These are phyloP conservation scores for Nitzschia sp. DNA, from an alignment of 108 stramenopile species.

Conservation along the genomic window DNA sequence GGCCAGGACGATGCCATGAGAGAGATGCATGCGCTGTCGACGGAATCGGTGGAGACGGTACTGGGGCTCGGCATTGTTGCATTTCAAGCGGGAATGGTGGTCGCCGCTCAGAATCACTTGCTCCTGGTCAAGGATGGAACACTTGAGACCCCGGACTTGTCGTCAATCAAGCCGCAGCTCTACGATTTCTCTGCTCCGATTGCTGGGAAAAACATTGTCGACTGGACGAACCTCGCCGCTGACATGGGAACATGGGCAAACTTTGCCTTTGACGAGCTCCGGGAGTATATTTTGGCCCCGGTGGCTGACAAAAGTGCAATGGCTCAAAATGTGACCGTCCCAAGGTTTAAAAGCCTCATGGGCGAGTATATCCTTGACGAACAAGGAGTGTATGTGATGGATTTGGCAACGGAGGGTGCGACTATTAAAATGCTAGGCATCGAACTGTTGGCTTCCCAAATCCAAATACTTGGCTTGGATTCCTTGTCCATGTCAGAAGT, in stretches of 20 bases:
- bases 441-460: conserved; percentile 24
- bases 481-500: conserved; percentile 32
- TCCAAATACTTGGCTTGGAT: conserved; percentile 47
- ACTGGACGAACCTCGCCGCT: conserved; percentile 27
- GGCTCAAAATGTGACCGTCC: not conserved
- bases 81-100: conserved; percentile 6
- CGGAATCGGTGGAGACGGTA: conserved; percentile 24
- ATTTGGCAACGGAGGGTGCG: conserved; percentile 17
- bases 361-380: conserved; percentile 33
- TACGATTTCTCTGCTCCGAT: not conserved
- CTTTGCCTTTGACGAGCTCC: conserved; percentile 22
- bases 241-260: conserved; percentile 20
- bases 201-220: not conserved
- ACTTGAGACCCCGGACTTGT: not conserved
- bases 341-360: conserved; percentile 3
- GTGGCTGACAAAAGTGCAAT: not conserved
- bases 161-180: not conserved
- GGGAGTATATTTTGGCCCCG: conserved; percentile 12
- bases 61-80: conserved; percentile 17
- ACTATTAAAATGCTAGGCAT: conserved; percentile 17
- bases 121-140: not conserved
- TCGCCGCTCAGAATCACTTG: conserved; percentile 28
- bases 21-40: not conserved
- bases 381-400: conserved; percentile 31
- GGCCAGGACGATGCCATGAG: not conserved